phyloP scores from a whole-genome alignment of 2,329 filamentous ascomycete genomes.

The Pseudocercospora eumusae region DNA sequence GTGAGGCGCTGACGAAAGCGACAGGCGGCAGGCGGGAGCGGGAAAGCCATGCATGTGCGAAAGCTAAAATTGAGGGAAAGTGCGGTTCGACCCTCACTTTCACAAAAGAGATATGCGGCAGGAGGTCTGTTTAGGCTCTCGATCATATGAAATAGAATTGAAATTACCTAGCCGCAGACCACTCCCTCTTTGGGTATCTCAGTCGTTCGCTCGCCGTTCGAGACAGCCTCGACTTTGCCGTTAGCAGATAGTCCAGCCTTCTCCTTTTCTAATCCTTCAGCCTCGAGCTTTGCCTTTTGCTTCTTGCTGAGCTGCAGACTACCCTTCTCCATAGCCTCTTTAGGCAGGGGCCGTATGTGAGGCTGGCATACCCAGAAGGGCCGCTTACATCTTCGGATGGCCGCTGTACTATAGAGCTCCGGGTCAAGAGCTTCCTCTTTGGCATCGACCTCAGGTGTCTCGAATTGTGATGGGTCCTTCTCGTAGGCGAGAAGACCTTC shows the following conservation, averaged over 20 bases:
- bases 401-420: conserved; percentile 51
- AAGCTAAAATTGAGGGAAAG: too few relatives aligned
- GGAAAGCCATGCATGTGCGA: too few relatives aligned
- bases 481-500: conserved; percentile 70
- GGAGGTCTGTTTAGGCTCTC: background rate
- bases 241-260: conserved; percentile 33
- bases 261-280: conserved; percentile 31
- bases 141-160: background rate
- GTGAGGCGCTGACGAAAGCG: too few relatives aligned
- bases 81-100: too few relatives aligned
- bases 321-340: conserved; percentile 64
- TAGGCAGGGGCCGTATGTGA: conserved; percentile 80
- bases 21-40: too few relatives aligned
- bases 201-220: conserved; percentile 18
- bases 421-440: conserved; percentile 27
- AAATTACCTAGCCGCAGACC: conserved; percentile 43
- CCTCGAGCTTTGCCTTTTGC: conserved; percentile 35
- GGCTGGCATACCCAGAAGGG: conserved; percentile 92
- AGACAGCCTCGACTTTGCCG: conserved; percentile 34
- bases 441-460: conserved; percentile 28
- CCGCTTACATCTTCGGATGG: conserved; percentile 71
- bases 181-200: conserved; percentile 50
- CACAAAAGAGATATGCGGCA: too few relatives aligned
- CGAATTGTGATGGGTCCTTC: conserved; percentile 43
- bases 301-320: conserved; percentile 40